A percentile compares a stretch with the other conserved stretches of the same genome.
These are phyloP conservation scores for Paramecium caudatum DNA, from an alignment of 73 alveolate species.

Conservation along the genomic window DNA sequence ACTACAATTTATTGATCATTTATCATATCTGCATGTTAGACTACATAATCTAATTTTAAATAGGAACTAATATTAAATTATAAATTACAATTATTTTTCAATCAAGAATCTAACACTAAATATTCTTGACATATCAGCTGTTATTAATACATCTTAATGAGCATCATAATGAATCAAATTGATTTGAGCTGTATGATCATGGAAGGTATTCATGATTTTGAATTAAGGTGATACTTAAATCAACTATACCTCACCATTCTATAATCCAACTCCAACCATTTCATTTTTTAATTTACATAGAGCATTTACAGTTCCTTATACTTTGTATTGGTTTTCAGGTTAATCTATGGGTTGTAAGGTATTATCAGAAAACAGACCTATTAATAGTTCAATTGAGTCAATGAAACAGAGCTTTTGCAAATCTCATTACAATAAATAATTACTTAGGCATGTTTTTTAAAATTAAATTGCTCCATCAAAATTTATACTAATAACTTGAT, in stretches of 20 bases:
- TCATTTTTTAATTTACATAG: not conserved
- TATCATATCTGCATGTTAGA: not conserved
- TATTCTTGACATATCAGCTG: slow-evolving; percentile 24
- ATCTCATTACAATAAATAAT: not conserved
- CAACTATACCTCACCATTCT: slow-evolving; percentile 23
- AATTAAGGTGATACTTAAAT: not conserved
- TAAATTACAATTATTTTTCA: not conserved
- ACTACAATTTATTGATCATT: slow-evolving; percentile 7
- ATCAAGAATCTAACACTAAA: slow-evolving; percentile 38
- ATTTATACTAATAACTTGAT: not conserved
- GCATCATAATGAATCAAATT: slow-evolving; percentile 15
- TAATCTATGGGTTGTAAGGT: not conserved
- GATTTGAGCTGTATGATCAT: slow-evolving; percentile 17
- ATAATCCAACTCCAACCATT: not conserved
- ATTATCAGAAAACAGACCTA: not conserved
- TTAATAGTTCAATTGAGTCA: not conserved
- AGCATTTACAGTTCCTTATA: no score
- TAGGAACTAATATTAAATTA: not conserved
- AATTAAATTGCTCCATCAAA: not conserved
- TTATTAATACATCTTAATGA: not conserved
- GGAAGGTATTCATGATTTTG: not conserved
- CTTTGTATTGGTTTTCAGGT: no score
- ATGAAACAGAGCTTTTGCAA: not conserved
- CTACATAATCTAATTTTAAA: slow-evolving; percentile 47
- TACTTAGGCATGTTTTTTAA: not conserved